phyloP scores from a whole-genome alignment of 2,329 filamentous ascomycete species.

The Didymellaceae sp. region DNA sequence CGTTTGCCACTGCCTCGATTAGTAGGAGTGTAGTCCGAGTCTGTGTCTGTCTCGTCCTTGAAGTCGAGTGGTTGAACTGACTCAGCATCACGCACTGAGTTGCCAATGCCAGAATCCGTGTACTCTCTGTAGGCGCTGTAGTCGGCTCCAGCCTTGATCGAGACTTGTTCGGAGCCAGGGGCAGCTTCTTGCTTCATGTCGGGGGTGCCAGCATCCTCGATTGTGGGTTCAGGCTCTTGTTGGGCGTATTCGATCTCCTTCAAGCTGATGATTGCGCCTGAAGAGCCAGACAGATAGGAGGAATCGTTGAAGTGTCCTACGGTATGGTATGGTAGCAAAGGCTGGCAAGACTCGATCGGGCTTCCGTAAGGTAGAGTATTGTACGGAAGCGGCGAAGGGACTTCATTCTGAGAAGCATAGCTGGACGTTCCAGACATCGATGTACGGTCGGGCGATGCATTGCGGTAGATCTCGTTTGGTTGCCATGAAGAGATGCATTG shows the following conservation, averaged over 20 bases:
- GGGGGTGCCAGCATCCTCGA: slow-evolving; percentile 34
- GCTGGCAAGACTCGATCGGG: slow-evolving; percentile 27
- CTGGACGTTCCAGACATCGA: slow-evolving; percentile 42
- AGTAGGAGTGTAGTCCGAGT: slow-evolving; percentile 46
- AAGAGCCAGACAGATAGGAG: slow-evolving; percentile 19
- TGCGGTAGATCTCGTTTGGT: slow-evolving; percentile 27
- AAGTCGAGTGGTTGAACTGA: slow-evolving; percentile 43
- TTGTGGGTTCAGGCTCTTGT: slow-evolving; percentile 29
- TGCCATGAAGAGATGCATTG: slow-evolving; percentile 35
- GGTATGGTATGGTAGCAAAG: slow-evolving; percentile 26
- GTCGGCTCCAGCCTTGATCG: slow-evolving; percentile 25
- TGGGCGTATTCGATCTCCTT: slow-evolving; percentile 45
- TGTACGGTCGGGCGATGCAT: slow-evolving; percentile 44
- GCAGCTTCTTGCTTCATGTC: slow-evolving; percentile 33
- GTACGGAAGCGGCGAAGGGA: slow-evolving; percentile 33
- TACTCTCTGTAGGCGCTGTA: slow-evolving; percentile 22
- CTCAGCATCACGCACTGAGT: slow-evolving; percentile 44
- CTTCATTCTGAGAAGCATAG: slow-evolving; percentile 40
- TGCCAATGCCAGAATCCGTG: slow-evolving; percentile 36
- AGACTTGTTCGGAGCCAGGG: slow-evolving; percentile 19
- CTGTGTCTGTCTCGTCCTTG: slow-evolving; percentile 39
- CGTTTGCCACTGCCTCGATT: slow-evolving; percentile 25
- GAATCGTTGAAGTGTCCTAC: slow-evolving; percentile 24
- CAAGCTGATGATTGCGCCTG: slow-evolving; percentile 33
- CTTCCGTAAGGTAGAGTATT: slow-evolving; percentile 27